Evolutionary conservation across 306 rosid genomes (phyloP).

Genomic region (Benincasa hispida): DNA sequence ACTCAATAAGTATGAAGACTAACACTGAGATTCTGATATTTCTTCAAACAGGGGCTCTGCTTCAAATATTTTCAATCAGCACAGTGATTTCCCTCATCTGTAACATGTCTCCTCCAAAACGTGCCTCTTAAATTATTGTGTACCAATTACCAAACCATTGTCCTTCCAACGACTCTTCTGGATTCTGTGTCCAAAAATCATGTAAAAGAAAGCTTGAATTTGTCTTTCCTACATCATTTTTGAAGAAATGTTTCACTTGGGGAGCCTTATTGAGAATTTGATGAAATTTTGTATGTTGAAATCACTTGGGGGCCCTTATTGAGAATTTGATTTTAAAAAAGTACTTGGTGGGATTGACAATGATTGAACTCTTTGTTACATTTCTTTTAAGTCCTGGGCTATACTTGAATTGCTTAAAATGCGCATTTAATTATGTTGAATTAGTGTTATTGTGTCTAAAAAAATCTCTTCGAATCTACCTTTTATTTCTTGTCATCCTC

Average conservation of each 20-base stretch:
- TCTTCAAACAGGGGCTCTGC: conserved; percentile 28
- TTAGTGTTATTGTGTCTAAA: neutral
- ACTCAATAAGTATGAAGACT: neutral
- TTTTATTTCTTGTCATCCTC: neutral
- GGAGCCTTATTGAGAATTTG: neutral
- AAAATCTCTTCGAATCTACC: neutral
- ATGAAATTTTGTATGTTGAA: neutral
- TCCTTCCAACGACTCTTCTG: neutral
- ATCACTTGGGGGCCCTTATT: no score
- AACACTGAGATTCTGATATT: neutral
- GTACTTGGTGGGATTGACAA: neutral
- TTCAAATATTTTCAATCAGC: conserved; percentile 17
- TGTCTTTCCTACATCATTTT: neutral
- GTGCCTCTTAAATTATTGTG: conserved; percentile 21
- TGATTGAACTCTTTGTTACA: neutral
- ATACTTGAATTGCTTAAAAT: neutral
- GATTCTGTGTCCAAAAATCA: neutral
- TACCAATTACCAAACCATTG: neutral
- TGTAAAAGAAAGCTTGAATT: neutral
- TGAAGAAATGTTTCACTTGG: neutral
- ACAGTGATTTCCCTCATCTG: conserved; percentile 28
- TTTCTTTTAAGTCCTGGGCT: no score
- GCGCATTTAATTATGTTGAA: neutral
- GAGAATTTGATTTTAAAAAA: no score
- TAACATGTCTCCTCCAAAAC: conserved; percentile 79